phyloP scores from a whole-genome alignment of 2,329 filamentous ascomycete species.

The Ceratocystis harringtonii region DNA sequence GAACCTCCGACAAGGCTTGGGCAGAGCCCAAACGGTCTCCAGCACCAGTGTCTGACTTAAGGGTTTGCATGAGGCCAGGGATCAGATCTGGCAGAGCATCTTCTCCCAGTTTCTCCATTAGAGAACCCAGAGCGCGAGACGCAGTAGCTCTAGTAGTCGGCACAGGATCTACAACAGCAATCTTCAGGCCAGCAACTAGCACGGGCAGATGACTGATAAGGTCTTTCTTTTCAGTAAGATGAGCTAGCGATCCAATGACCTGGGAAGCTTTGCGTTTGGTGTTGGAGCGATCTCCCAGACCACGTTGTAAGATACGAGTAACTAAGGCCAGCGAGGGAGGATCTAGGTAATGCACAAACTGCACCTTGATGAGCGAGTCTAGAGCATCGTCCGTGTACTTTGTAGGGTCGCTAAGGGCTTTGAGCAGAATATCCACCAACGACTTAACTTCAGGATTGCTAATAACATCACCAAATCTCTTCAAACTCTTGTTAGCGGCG shows the following conservation, averaged over 20 bases:
- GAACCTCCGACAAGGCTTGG: conserved; percentile 88
- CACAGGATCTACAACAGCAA: conserved; percentile 86
- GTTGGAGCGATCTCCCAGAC: conserved; percentile 74
- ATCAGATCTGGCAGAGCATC: conserved; percentile 95
- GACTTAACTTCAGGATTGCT: conserved; percentile 94
- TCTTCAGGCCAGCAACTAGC: conserved; percentile 74
- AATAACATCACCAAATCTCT: conserved; percentile 96
- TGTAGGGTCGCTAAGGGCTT: conserved; percentile 91
- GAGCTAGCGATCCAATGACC: conserved; percentile 93
- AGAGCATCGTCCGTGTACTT: conserved; percentile 93
- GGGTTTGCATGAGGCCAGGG: conserved; percentile 89
- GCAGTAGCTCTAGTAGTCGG: conserved; percentile 92
- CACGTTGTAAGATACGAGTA: conserved; percentile 87
- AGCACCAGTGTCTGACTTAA: conserved; percentile 93
- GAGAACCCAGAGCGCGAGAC: conserved; percentile 84
- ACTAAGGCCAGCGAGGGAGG: conserved; percentile 89
- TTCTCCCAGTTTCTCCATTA: conserved; percentile 97
- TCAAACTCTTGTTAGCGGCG: conserved; percentile 87
- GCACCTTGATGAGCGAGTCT: conserved; percentile 91
- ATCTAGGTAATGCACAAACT: conserved; percentile 96
- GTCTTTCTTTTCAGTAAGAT: conserved; percentile 92
- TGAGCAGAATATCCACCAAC: conserved; percentile 78
- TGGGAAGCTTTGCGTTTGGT: conserved; percentile 95
- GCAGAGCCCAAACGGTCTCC: conserved; percentile 92
- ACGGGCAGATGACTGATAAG: conserved; percentile 82